These are phyloP conservation scores for Leccinum huronense DNA, from an alignment of 1,284 basidiomycete species.

Conservation along the genomic window DNA sequence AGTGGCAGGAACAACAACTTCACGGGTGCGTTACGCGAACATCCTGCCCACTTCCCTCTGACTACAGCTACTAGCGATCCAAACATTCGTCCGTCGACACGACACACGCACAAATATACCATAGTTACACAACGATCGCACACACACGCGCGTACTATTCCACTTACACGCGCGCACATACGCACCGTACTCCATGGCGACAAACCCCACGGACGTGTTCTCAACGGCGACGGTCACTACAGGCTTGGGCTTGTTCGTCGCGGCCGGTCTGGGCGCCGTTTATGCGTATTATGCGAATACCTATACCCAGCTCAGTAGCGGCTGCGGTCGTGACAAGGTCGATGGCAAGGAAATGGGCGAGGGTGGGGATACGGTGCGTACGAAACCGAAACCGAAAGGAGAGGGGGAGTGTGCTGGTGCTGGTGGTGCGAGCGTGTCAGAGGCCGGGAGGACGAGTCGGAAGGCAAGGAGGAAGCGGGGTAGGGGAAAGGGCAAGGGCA, in stretches of 20 bases:
- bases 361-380: background rate
- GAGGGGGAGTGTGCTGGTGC: background rate
- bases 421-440: background rate
- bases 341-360: background rate
- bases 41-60: too few relatives aligned
- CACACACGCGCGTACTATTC: too few relatives aligned
- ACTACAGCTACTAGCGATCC: too few relatives aligned
- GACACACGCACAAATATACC: too few relatives aligned
- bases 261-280: constrained; percentile 22
- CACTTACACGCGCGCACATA: too few relatives aligned
- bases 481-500: background rate
- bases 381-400: background rate
- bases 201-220: constrained; percentile 1
- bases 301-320: constrained; percentile 7
- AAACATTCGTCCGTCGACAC: too few relatives aligned
- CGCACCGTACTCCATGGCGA: constrained; percentile 10
- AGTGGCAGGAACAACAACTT: too few relatives aligned
- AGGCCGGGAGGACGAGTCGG: background rate
- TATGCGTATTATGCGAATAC: constrained; percentile 18
- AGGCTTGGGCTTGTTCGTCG: constrained; percentile 11
- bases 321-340: background rate
- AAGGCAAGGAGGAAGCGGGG: constrained; percentile 2
- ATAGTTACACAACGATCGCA: too few relatives aligned
- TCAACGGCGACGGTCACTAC: constrained; percentile 29
- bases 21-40: too few relatives aligned